Evolutionary conservation across 176 grass and related monocot genomes (phyloP).

Genomic region (Bromus sterilis): DNA sequence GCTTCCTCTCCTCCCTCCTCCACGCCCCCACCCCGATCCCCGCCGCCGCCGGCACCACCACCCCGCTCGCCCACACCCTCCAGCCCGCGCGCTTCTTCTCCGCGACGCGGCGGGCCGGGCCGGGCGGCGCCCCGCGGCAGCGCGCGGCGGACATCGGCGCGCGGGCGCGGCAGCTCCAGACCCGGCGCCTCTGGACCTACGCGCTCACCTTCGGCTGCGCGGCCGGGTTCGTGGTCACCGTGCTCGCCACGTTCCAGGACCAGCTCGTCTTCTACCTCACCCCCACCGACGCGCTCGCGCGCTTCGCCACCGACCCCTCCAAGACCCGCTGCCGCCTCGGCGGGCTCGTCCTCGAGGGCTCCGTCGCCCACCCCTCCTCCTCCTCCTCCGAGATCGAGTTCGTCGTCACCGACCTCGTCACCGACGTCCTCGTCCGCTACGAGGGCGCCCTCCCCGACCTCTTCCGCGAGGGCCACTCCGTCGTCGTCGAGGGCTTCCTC

Average conservation of each 20-base stretch:
- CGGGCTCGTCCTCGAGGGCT: conserved; percentile 89
- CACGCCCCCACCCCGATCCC: conserved; percentile 16
- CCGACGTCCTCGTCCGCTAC: conserved; percentile 84
- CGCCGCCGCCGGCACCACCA: background rate
- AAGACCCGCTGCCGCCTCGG: conserved; percentile 78
- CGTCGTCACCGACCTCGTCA: conserved; percentile 89
- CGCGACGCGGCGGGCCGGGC: conserved; percentile 21
- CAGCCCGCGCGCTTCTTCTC: conserved; percentile 13
- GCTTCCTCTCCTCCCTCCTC: conserved; percentile 54
- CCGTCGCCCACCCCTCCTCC: conserved; percentile 50
- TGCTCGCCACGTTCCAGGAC: conserved; percentile 89
- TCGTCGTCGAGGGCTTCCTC: conserved; percentile 82
- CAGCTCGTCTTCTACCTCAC: conserved; percentile 97
- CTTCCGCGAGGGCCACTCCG: conserved; percentile 97
- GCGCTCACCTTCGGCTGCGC: conserved; percentile 89
- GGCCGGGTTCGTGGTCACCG: conserved; percentile 83
- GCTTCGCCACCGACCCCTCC: conserved; percentile 47
- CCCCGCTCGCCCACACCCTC: background rate
- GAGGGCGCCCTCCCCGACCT: conserved; percentile 86
- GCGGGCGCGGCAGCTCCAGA: conserved; percentile 81
- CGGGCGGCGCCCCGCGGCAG: conserved; percentile 21
- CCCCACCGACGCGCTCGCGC: conserved; percentile 62
- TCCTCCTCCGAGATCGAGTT: conserved; percentile 82
- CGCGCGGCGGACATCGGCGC: conserved; percentile 80
- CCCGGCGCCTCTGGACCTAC: conserved; percentile 86